These are phyloP conservation scores for Elaeis oleifera DNA, from an alignment of 202 grass and related monocot species.

Conservation along the genomic window DNA sequence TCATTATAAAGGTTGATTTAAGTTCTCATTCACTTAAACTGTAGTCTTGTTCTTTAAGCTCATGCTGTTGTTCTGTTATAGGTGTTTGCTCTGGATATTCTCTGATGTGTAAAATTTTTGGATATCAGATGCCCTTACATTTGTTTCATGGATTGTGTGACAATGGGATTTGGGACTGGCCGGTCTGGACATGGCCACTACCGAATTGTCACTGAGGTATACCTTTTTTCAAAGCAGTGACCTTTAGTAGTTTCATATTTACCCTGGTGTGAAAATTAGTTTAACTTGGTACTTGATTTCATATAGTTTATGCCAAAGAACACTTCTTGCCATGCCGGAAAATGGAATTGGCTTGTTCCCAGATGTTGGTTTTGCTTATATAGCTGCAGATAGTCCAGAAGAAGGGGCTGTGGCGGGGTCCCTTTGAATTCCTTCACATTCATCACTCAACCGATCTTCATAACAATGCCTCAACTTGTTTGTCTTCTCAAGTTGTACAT, in stretches of 20 bases:
- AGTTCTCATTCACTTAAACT: no score
- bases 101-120: conserved; percentile 90
- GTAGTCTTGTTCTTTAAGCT: no score
- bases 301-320: conserved; percentile 46
- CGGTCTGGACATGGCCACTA: conserved; percentile 86
- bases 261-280: no score
- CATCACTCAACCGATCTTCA: no score
- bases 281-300: background rate
- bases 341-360: conserved; percentile 94
- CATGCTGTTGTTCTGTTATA: conserved; percentile 16
- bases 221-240: conserved; percentile 10
- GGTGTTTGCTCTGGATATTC: conserved; percentile 85
- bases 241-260: no score
- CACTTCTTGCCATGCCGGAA: conserved; percentile 94
- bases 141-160: conserved; percentile 94
- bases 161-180: conserved; percentile 97
- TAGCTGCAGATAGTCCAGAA: conserved; percentile 67
- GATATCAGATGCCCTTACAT: conserved; percentile 81
- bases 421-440: background rate
- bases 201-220: conserved; percentile 75
- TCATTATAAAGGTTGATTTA: no score
- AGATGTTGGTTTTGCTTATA: conserved; percentile 96
- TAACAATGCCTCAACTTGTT: no score
- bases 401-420: conserved; percentile 64
- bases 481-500: no score